Evolutionary conservation across 1,139 yeast species (phyloP).

Genomic region (Candida buenavistaensis): DNA sequence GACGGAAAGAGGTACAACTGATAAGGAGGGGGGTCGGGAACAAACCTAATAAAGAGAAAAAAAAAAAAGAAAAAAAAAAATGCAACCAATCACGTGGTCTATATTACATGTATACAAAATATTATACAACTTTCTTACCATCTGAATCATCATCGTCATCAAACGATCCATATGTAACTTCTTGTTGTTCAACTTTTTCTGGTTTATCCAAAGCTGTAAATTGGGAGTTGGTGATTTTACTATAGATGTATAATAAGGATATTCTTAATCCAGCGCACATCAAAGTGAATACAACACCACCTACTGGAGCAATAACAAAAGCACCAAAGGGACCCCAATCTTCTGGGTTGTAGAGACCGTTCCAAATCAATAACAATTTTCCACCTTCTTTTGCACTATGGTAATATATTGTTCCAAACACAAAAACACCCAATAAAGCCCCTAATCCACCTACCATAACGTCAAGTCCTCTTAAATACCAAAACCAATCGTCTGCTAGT

Average conservation of each 20-base stretch:
- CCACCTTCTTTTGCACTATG: conserved; percentile 75
- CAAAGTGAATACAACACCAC: conserved; percentile 64
- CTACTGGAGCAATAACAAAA: conserved; percentile 86
- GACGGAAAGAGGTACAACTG: too few species aligned
- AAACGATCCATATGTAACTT: conserved; percentile 16
- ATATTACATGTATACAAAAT: background rate
- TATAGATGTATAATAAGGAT: conserved; percentile 30
- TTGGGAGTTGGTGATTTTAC: conserved; percentile 40
- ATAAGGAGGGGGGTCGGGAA: too few species aligned
- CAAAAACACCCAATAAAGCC: conserved; percentile 74
- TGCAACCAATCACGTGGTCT: too few species aligned
- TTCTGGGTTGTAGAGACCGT: conserved; percentile 71
- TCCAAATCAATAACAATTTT: conserved; percentile 63
- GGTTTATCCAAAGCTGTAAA: conserved; percentile 62
- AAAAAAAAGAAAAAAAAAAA: too few species aligned
- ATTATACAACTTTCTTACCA: conserved; percentile 4
- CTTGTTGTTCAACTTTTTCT: conserved; percentile 15
- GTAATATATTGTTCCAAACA: conserved; percentile 82
- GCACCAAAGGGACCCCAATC: conserved; percentile 98
- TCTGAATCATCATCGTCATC: conserved; percentile 12
- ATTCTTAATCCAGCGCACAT: conserved; percentile 55
- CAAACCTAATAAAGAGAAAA: too few species aligned
- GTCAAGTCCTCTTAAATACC: conserved; percentile 78
- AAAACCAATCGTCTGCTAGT: conserved; percentile 57
- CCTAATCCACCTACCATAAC: conserved; percentile 83